A percentile compares a stretch with the other conserved stretches of the same genome.
These are phyloP conservation scores for Waltergamsia citrina DNA, from an alignment of 2,329 filamentous ascomycete genomes.

Conservation along the genomic window DNA sequence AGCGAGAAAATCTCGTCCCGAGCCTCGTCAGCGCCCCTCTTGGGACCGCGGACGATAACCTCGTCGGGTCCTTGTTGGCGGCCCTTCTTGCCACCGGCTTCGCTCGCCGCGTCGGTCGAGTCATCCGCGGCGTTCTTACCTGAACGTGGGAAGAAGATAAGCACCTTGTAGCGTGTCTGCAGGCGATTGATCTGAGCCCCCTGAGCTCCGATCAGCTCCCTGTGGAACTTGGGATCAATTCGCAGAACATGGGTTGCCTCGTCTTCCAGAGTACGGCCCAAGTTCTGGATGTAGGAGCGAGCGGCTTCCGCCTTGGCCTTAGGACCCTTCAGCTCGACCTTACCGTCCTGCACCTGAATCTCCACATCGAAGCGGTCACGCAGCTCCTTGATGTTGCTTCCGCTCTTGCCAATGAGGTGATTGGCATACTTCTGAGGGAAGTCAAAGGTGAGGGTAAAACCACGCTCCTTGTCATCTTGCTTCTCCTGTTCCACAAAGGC, in stretches of 20 bases:
- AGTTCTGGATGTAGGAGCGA: constrained; percentile 68
- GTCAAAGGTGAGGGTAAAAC: constrained; percentile 77
- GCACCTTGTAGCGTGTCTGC: constrained; percentile 85
- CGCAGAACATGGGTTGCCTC: constrained; percentile 82
- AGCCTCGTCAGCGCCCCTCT: constrained; percentile 84
- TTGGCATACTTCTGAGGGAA: constrained; percentile 95
- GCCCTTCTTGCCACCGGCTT: constrained; percentile 54
- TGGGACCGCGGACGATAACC: constrained; percentile 83
- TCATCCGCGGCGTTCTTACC: constrained; percentile 59
- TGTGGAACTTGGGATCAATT: constrained; percentile 88
- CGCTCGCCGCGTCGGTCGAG: constrained; percentile 59
- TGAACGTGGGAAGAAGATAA: constrained; percentile 82
- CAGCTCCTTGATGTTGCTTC: constrained; percentile 56
- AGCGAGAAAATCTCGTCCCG: constrained; percentile 85
- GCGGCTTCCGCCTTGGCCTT: constrained; percentile 88
- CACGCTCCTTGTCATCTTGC: constrained; percentile 87
- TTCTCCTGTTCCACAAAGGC: constrained; percentile 81
- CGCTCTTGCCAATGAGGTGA: constrained; percentile 63
- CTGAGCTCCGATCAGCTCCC: constrained; percentile 83
- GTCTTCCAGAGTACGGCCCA: constrained; percentile 80
- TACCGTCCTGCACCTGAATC: constrained; percentile 86
- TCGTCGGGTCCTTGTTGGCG: constrained; percentile 76
- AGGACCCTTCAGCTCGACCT: constrained; percentile 91
- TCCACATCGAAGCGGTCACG: constrained; percentile 60
- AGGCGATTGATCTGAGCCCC: constrained; percentile 85